These are phyloP conservation scores for Berberis thunbergii DNA, from an alignment of 164 flowering plant genomes.

Conservation along the genomic window DNA sequence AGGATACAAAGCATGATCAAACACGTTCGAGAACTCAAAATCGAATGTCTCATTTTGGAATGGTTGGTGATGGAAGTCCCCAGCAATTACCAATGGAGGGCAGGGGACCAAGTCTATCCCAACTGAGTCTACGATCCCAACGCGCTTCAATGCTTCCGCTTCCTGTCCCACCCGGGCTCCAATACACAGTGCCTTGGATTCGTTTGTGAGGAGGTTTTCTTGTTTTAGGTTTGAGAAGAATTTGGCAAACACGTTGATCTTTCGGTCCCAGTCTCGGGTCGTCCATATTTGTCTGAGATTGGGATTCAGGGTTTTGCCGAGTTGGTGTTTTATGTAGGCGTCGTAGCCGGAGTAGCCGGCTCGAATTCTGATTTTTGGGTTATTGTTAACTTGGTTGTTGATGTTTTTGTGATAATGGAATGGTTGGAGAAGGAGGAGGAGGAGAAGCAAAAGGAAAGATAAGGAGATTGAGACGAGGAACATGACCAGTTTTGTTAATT, in stretches of 20 bases:
- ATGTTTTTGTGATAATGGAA: slow-evolving; percentile 3
- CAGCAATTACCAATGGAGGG: slow-evolving; percentile 66
- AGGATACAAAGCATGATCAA: slow-evolving; percentile 87
- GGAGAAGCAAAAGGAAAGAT: too few species aligned
- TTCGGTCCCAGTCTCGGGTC: slow-evolving; percentile 82
- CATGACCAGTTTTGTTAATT: too few species aligned
- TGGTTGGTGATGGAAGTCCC: slow-evolving; percentile 82
- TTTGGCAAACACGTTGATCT: slow-evolving; percentile 47
- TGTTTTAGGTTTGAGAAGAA: slow-evolving; percentile 44
- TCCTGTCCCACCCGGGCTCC: slow-evolving; percentile 91
- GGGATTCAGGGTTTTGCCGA: slow-evolving; percentile 77
- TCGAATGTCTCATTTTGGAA: slow-evolving; percentile 60
- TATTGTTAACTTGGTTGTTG: not conserved
- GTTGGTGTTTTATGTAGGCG: slow-evolving; percentile 55
- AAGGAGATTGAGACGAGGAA: too few species aligned
- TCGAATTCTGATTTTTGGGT: slow-evolving; percentile 35
- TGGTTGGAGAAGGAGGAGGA: not conserved
- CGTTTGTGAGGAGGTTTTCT: slow-evolving; percentile 27
- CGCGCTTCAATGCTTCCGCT: slow-evolving; percentile 52
- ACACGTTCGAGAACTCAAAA: slow-evolving; percentile 89
- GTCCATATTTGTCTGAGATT: slow-evolving; percentile 62
- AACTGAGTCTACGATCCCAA: slow-evolving; percentile 62
- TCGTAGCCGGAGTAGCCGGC: slow-evolving; percentile 67
- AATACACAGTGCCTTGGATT: slow-evolving; percentile 56
- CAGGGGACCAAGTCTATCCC: slow-evolving; percentile 86